Evolutionary conservation across 1,139 yeast genomes (phyloP), one percentile per base, ranked within the genome.

Genomic region (Kodamaea arcana): DNA sequence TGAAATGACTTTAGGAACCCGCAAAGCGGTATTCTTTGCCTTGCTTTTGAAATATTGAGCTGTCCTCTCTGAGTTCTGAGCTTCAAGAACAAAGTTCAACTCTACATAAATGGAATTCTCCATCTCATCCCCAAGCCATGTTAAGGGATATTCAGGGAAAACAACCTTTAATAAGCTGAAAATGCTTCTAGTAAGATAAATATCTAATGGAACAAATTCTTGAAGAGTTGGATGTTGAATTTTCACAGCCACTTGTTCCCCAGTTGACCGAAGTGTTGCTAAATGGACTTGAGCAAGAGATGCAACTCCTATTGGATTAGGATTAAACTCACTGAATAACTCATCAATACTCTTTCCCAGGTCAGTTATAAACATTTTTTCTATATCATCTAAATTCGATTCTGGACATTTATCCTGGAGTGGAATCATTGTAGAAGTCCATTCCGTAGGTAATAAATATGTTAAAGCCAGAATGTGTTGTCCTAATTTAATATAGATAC

Each of bases 371-470:
- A 92, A 79, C 83, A 92, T 74, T 11, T 65, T 63, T 30, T 70
- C 65, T 24, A 92, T 78, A 29, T 83, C 88, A 34, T 77, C 85
- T 31, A 78, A 50, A 0, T 90, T 75, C 0, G 95, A 83, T 45
- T 73, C 68, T 0, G 98, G 98, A 54, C 98, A 92, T 52, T 77
- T 74, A 51, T 90, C 95, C 52, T 92, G 97, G 35, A 94, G 63
- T 1, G 97, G 96, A 26, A 82, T 72, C 97, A 92, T 92, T 0
- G 97, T 83, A 14, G 78, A 77, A 0, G 97, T 90, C 99, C 99
- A 92, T 60, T 94, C 97, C 10, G 65, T 70, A 0, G 99, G 98
- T 39, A 92, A 66, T 24, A 92, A 65, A 58, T 92, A 94, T 0
- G 97, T 86, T 72, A 92, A 72, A 0, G 97, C 97, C 23, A 92